Evolutionary conservation across 768 basidiomycete genomes (phyloP).

Genomic region (Filobasidium wieringae): DNA sequence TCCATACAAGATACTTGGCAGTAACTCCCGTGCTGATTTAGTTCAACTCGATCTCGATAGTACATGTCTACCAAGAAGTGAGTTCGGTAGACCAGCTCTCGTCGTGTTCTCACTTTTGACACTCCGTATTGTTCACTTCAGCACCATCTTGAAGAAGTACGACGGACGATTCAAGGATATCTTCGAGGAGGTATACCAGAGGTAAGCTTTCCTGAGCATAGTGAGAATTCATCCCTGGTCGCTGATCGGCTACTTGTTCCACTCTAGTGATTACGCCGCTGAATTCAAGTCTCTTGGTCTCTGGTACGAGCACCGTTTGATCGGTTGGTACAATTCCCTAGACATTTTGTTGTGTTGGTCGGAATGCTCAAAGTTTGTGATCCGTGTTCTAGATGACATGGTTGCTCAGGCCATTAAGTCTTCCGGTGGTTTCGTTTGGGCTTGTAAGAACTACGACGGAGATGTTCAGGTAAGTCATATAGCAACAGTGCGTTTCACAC

Average conservation of each 20-base stretch:
- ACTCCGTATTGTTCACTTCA: conserved; percentile 4
- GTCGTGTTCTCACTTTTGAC: neutral
- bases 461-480: conserved; percentile 55
- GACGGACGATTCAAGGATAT: conserved; percentile 99
- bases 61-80: conserved; percentile 96
- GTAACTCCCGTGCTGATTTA: neutral
- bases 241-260: neutral
- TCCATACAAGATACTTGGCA: neutral
- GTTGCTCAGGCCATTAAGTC: conserved; percentile 97
- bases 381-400: conserved; percentile 51
- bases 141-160: conserved; percentile 53
- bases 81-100: conserved; percentile 6
- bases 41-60: conserved; percentile 36
- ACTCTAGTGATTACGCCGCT: conserved; percentile 33
- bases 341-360: conserved; percentile 1
- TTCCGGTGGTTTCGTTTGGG: conserved; percentile 75
- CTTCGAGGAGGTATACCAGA: conserved; percentile 90
- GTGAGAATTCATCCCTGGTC: neutral
- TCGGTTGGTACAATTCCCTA: conserved; percentile 24
- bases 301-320: conserved; percentile 64
- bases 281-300: conserved; percentile 40
- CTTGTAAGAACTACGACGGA: conserved; percentile 55
- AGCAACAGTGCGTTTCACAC: neutral
- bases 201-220: conserved; percentile 28
- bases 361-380: neutral